These are phyloP conservation scores for Carex arenaria DNA, from an alignment of 202 grass and related monocot genomes.

Conservation along the genomic window DNA sequence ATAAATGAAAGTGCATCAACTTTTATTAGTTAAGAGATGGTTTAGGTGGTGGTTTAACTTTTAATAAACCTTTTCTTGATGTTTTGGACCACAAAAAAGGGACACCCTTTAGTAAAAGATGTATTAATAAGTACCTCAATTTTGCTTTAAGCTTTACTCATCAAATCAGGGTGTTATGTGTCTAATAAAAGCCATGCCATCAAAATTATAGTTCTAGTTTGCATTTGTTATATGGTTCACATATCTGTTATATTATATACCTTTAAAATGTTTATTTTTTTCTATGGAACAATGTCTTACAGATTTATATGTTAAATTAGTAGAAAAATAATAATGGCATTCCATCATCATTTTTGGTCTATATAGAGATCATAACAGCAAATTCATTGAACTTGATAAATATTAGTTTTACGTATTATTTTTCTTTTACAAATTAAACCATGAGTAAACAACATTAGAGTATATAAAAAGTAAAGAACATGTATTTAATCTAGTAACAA, in stretches of 20 bases:
- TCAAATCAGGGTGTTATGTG: neutral
- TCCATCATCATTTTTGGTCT: neutral
- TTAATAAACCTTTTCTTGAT: slow-evolving; percentile 14
- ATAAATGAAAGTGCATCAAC: neutral
- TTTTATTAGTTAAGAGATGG: slow-evolving; percentile 15
- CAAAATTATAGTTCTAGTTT: neutral
- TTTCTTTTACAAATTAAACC: neutral
- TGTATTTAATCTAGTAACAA: too few species aligned
- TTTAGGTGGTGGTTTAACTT: slow-evolving; percentile 15
- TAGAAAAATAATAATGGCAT: neutral
- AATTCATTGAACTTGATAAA: neutral
- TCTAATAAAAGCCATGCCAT: neutral
- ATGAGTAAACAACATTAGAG: neutral
- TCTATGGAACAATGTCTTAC: neutral
- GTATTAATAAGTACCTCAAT: slow-evolving; percentile 7
- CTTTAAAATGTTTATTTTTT: neutral
- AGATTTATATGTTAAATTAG: neutral
- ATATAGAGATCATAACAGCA: neutral
- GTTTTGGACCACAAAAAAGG: slow-evolving; percentile 11
- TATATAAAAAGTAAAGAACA: neutral
- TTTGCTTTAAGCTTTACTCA: slow-evolving; percentile 25
- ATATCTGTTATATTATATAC: too few species aligned
- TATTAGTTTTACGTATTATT: neutral
- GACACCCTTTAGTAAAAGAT: slow-evolving; percentile 19
- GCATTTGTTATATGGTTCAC: neutral